These are phyloP conservation scores for Miscanthus sacchariflorus DNA, from an alignment of 202 grass and related monocot species.

Conservation along the genomic window DNA sequence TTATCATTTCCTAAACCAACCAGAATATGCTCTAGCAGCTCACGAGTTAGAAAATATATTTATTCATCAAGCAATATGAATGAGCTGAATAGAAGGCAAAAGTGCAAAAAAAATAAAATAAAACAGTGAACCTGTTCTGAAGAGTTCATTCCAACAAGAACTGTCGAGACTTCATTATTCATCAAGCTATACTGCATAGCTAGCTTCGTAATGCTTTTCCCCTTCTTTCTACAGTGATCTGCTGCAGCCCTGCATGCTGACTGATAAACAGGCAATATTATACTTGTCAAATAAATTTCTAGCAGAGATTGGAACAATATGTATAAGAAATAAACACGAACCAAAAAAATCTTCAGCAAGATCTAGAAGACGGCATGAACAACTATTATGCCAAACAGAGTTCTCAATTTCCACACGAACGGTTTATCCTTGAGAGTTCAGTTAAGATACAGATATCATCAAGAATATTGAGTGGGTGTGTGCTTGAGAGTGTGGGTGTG, in stretches of 20 bases:
- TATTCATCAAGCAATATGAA: not conserved
- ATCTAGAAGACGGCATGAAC: not conserved
- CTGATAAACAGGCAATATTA: conserved; percentile 55
- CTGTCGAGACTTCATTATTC: conserved; percentile 80
- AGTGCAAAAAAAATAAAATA: not conserved
- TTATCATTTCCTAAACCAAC: not conserved
- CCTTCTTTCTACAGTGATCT: conserved; percentile 78
- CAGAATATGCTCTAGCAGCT: not conserved
- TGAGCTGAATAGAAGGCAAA: not conserved
- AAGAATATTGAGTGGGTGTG: not conserved
- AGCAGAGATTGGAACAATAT: conserved; percentile 18
- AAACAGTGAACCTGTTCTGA: conserved; percentile 68
- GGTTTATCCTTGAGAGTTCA: not conserved
- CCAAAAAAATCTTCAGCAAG: conserved; percentile 18
- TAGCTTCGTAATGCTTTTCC: conserved; percentile 74
- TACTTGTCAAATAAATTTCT: conserved; percentile 24
- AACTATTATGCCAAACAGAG: not conserved
- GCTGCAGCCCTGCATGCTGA: conserved; percentile 77
- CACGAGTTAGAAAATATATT: not conserved
- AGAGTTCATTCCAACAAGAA: conserved; percentile 98
- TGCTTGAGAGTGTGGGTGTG: not conserved
- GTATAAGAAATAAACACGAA: not conserved
- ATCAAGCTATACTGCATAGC: conserved; percentile 92
- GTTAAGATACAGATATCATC: not conserved
- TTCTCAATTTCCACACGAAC: not conserved